These are phyloP conservation scores for Penicillium hesseltinei DNA, from an alignment of 2,329 filamentous ascomycete genomes.

Conservation along the genomic window DNA sequence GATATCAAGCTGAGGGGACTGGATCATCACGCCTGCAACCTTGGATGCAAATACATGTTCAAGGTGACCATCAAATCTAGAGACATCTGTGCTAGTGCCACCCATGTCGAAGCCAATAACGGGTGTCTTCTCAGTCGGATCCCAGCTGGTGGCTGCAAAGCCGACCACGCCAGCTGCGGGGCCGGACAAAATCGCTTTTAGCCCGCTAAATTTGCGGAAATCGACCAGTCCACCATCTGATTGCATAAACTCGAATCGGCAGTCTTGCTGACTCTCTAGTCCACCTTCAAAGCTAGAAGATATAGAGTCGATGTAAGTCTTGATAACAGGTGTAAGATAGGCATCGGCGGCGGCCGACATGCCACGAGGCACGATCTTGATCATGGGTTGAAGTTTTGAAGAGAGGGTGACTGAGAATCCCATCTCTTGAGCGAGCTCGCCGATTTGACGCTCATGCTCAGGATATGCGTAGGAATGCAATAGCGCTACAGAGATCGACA, in stretches of 20 bases:
- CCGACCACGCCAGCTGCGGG: conserved; percentile 93
- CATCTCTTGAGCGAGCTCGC: conserved; percentile 73
- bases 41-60: conserved; percentile 95
- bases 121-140: conserved; percentile 74
- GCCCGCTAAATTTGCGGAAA: conserved; percentile 68
- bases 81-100: conserved; percentile 85
- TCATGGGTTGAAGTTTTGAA: conserved; percentile 80
- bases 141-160: conserved; percentile 88
- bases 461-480: conserved; percentile 91
- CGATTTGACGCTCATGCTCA: conserved; percentile 75
- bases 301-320: conserved; percentile 63
- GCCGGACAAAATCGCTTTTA: conserved; percentile 84
- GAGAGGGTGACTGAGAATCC: conserved; percentile 78
- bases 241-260: conserved; percentile 95
- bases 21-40: conserved; percentile 89
- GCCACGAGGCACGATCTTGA: conserved; percentile 75
- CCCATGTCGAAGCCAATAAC: conserved; percentile 98
- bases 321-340: conserved; percentile 75
- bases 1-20: conserved; percentile 88
- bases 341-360: conserved; percentile 77
- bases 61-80: conserved; percentile 80
- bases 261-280: conserved; percentile 69
- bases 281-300: conserved; percentile 70
- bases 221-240: conserved; percentile 70
- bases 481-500: conserved; percentile 79